Evolutionary conservation across 495 filamentous ascomycete species (phyloP), one percentile per base, ranked within the genome.

Genomic region (Pseudevernia furfuracea): DNA sequence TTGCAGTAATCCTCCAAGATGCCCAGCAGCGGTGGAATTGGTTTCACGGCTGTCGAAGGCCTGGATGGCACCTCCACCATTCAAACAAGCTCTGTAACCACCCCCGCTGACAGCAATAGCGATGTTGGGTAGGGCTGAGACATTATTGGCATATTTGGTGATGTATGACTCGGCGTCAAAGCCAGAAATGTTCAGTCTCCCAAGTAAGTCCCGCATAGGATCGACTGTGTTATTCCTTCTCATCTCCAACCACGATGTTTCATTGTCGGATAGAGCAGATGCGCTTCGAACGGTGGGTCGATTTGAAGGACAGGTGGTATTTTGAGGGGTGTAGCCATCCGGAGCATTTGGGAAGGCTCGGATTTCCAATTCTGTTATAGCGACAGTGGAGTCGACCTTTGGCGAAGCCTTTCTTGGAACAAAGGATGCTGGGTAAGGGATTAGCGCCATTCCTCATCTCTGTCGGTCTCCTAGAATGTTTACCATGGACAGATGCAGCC

Each of bases 31-130:
- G 0, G 86, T 90, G 3, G 88, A 76, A 60, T 87, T 88, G 0
- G 76, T 72, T 0, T 89, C 91, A 14, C 93, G 83, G 67, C 76
- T 83, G 70, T 97, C 93, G 53, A 92, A 92, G 1, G 93, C 94
- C 63, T 89, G 86, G 34, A 97, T 67, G 36, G 87, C 89, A 49
- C 93, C 93, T n/a, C 87, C 93, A 23, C 92, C 93, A 69, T 89
- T 96, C 80, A 94, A 77, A 73, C 96, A 74, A 2, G 93, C 93
- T 63, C 94, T 81, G 72, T 95, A 97, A 11, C 93, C 93, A 64
- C 85, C 85, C 48, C 85, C 85, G 0, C 84, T 86, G 3, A 80
- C 70, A 0, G 80, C 81, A 57, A 83, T 80, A 58, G 85, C 90
- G 38, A 76, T 85, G 79, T 80, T 90, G 59, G 77, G 86, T 48